Conservation (phyloP, 352 stramenopile species). For the Globisporangium mamillatum region DNA sequence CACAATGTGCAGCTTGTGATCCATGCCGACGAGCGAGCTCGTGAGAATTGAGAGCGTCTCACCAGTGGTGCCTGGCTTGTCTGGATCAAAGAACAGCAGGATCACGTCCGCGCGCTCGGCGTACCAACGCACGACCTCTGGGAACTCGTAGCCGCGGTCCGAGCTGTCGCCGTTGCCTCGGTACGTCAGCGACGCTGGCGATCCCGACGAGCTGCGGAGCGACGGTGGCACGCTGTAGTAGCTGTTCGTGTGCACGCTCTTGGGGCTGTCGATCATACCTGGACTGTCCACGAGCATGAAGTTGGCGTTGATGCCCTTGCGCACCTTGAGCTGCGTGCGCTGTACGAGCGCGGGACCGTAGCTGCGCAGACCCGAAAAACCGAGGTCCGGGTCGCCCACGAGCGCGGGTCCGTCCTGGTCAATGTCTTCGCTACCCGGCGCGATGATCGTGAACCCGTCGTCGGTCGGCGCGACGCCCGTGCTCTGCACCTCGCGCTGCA, state of each 20-base stretch:
- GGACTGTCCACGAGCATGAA: constrained; percentile 99
- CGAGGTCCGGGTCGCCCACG: constrained; percentile 97
- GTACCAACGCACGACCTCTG: constrained; percentile 97
- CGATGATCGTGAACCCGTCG: constrained; percentile 99
- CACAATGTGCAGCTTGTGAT: constrained; percentile 99
- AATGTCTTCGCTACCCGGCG: constrained; percentile 93
- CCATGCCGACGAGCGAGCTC: constrained; percentile 96
- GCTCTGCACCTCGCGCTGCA: constrained; percentile 95
- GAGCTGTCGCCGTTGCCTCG: constrained; percentile 50
- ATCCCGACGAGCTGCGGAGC: constrained; percentile 23
- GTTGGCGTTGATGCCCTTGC: constrained; percentile 90
- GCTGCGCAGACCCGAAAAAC: constrained; percentile 93
- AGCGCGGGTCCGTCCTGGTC: constrained; percentile 95
- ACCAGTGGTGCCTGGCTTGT: constrained; percentile 99
- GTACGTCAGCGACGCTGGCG: constrained; percentile 24
- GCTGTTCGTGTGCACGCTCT: constrained; percentile 59
- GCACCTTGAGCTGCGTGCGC: constrained; percentile 98
- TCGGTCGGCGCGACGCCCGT: constrained; percentile 99
- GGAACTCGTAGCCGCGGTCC: constrained; percentile 97
- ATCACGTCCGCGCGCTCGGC: constrained; percentile 98
- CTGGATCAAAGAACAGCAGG: constrained; percentile 99
- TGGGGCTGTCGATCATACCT: constrained; percentile 99
- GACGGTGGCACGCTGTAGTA: constrained; percentile 41
- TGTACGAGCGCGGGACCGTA: constrained; percentile 98
- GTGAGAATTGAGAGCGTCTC: constrained; percentile 98